A percentile compares a stretch with the other conserved stretches of the same genome.
phyloP scores from a whole-genome alignment of 306 rosid species.

The Begonia masoniana region DNA sequence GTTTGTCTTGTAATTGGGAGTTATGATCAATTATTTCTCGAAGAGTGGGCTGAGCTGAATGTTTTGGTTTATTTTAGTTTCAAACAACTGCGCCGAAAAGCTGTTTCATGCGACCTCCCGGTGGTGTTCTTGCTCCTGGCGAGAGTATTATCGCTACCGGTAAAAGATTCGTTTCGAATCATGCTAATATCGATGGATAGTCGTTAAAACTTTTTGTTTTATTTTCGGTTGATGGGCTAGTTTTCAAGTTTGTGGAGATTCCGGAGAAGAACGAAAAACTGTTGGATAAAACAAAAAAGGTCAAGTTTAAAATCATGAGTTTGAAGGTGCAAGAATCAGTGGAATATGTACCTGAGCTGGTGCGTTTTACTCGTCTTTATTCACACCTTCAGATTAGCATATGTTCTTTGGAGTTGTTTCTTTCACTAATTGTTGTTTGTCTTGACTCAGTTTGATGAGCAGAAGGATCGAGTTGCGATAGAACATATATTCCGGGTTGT shows the following conservation, averaged over 20 bases:
- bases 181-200: no score
- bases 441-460: conserved; percentile 77
- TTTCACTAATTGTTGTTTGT: conserved; percentile 1
- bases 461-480: conserved; percentile 72
- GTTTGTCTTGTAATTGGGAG: no score
- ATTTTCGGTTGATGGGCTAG: conserved; percentile 25
- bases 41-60: no score
- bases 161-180: conserved; percentile 7
- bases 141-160: conserved; percentile 96
- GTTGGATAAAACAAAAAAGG: conserved; percentile 64
- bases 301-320: conserved; percentile 98
- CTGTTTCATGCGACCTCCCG: conserved; percentile 99
- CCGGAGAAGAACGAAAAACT: conserved; percentile 90
- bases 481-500: conserved; percentile 85
- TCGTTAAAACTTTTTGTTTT: background rate
- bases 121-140: conserved; percentile 91
- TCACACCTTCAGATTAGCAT: no score
- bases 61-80: conserved; percentile 30
- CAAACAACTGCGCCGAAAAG: conserved; percentile 99
- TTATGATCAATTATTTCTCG: no score
- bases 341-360: conserved; percentile 96
- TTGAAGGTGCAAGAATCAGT: conserved; percentile 85
- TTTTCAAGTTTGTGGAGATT: conserved; percentile 90
- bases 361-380: conserved; percentile 24
- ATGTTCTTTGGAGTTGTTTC: background rate